Evolutionary conservation across 1,139 yeast genomes (phyloP), one percentile per base, ranked within the genome.

Genomic region (Geotrichum candidum): DNA sequence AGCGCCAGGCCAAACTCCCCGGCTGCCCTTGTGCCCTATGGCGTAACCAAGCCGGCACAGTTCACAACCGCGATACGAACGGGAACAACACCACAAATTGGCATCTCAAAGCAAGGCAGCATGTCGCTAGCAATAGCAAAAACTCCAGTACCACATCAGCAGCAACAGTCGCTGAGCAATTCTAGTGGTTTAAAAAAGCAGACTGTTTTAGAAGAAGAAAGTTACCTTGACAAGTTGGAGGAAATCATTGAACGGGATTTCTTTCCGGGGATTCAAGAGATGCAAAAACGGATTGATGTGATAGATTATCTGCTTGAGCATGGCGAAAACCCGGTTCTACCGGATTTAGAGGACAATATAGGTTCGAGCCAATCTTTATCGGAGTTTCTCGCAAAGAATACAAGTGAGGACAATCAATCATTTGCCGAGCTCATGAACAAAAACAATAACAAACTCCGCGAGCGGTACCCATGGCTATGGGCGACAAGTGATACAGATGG

Each of bases 391-490:
- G 66, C 67, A 9, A 67, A 63, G 22, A 68, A 69, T 57, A 74
- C 76, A 0, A 70, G 76, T 0, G 76, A 74, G 59, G 77, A 74
- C 60, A 74, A 73, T 60, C 72, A 69, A 11, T 70, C 75, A 29
- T 73, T 72, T 59, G 64, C 66, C 38, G 64, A 65, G 11, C 59
- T 74, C 15, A 61, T 72, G 25, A 72, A 68, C 35, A 61, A 61
- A n/a, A 67, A 68, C 38, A 65, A 66, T 27, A 63, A 64, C 13
- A 23, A 53, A 18, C 64, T 65, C 31, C 61, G 73, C 29, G 66
- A 64, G 38, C 64, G 62, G 51, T 65, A 64, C 55, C 63, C 68
- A 13, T 70, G 74, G 74, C 61, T 67, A 10, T 71, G 70, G 72
- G 61, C 64, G 48, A 60, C 60, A 22, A 67, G 69, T 54, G 61